Percentiles rank a stretch among this genome's conserved stretches.
These are phyloP conservation scores for Stentor roeselii DNA, from an alignment of 73 alveolate genomes.

Conservation along the genomic window DNA sequence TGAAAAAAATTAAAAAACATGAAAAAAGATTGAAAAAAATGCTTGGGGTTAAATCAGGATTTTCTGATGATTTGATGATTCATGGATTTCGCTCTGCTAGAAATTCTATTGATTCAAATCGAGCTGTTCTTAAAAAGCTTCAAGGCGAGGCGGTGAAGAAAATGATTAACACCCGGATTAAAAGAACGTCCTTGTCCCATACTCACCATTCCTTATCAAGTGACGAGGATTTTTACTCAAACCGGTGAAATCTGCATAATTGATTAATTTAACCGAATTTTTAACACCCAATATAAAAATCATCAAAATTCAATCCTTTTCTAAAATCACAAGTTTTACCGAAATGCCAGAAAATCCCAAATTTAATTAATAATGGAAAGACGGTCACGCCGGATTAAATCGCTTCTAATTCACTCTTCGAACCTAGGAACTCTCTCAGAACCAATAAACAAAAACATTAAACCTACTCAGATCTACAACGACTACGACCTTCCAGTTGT, in stretches of 20 bases:
- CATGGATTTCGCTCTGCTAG: not conserved
- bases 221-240: not conserved
- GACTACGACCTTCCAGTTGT: too few species aligned
- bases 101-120: not conserved
- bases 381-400: not conserved
- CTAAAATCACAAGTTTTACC: too few species aligned
- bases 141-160: not conserved
- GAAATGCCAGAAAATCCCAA: too few species aligned
- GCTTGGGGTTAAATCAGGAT: not conserved
- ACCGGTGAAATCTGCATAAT: too few species aligned
- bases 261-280: too few species aligned
- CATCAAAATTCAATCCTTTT: too few species aligned
- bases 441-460: slow-evolving; percentile 4
- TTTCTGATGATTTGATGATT: not conserved
- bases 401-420: too few species aligned
- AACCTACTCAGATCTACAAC: slow-evolving; percentile 20
- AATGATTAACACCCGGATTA: not conserved
- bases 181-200: not conserved
- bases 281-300: too few species aligned
- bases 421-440: not conserved
- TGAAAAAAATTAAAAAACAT: not conserved
- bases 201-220: not conserved
- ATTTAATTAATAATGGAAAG: not conserved
- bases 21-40: too few species aligned
- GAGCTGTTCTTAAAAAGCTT: not conserved